These are phyloP conservation scores for Diospyros lotus DNA, from an alignment of 148 eudicot genomes.

Conservation along the genomic window DNA sequence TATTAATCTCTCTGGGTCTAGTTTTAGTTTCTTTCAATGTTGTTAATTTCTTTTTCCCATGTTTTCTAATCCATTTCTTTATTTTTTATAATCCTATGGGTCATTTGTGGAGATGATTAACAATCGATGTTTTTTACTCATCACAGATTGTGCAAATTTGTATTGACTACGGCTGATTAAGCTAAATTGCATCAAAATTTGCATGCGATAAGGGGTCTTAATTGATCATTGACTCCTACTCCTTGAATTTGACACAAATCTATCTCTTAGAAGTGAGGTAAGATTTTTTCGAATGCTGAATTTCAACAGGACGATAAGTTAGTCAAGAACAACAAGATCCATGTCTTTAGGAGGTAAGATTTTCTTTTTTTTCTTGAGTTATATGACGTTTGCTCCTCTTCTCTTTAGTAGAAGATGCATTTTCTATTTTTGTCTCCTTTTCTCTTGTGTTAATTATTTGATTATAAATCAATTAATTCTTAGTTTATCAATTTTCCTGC, in stretches of 20 bases:
- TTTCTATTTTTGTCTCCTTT: too few relatives aligned
- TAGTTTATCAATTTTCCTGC: too few relatives aligned
- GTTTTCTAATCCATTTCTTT: too few relatives aligned
- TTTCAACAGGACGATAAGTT: slow-evolving; percentile 36
- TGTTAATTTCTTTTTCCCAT: background rate
- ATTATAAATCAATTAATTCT: too few relatives aligned
- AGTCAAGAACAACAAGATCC: slow-evolving; percentile 39
- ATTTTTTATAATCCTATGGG: too few relatives aligned
- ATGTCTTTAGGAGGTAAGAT: slow-evolving; percentile 42
- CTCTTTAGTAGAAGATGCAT: too few relatives aligned
- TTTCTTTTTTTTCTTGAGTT: slow-evolving; percentile 4
- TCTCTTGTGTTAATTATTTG: too few relatives aligned
- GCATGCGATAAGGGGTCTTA: slow-evolving; percentile 6
- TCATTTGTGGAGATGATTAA: slow-evolving; percentile 1
- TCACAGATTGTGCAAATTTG: background rate
- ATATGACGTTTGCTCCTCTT: too few relatives aligned
- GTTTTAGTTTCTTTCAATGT: slow-evolving; percentile 2
- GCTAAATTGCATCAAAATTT: background rate
- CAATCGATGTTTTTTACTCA: background rate
- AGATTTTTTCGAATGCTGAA: slow-evolving; percentile 29
- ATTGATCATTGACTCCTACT: slow-evolving; percentile 7
- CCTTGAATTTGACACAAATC: background rate
- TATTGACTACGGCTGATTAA: slow-evolving; percentile 4
- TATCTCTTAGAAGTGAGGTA: background rate
- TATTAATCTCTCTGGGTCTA: background rate